Percentiles rank a stretch among this genome's conserved stretches.
Conservation (phyloP, 805 yeast species). For the Wickerhamomyces sydowiorum region DNA sequence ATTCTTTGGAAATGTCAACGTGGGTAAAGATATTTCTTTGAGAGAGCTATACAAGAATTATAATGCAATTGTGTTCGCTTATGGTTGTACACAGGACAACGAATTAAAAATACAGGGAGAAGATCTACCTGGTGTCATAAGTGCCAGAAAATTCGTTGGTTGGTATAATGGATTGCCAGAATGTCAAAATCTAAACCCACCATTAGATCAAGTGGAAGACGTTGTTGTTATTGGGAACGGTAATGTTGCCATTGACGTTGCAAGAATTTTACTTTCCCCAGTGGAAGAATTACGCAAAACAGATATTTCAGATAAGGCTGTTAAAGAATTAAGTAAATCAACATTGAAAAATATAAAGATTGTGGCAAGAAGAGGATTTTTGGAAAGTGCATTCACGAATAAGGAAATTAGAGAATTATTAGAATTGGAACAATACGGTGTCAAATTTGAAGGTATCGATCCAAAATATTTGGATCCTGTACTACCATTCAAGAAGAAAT, state of each 20-base stretch:
- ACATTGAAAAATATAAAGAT: constrained; percentile 61
- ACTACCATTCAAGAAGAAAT: constrained; percentile 23
- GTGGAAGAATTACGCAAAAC: constrained; percentile 55
- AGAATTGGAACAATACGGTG: constrained; percentile 47
- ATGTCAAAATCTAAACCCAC: constrained; percentile 41
- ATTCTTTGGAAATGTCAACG: constrained; percentile 65
- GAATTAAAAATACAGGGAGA: constrained; percentile 52
- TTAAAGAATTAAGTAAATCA: constrained; percentile 43
- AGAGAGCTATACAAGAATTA: constrained; percentile 46
- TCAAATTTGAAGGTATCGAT: constrained; percentile 41
- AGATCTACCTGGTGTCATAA: constrained; percentile 55
- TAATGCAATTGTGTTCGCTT: constrained; percentile 72
- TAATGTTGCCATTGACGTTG: constrained; percentile 90
- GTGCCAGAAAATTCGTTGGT: constrained; percentile 83
- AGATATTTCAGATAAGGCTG: constrained; percentile 65
- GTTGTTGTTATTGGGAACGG: constrained; percentile 95
- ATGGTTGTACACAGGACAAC: constrained; percentile 70
- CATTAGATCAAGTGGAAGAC: constrained; percentile 51
- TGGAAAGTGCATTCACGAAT: constrained; percentile 85
- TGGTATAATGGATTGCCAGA: constrained; percentile 95
- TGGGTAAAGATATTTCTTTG: constrained; percentile 61
- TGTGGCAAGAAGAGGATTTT: constrained; percentile 80
- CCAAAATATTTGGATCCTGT: constrained; percentile 25
- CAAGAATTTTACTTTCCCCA: constrained; percentile 67
- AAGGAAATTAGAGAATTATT: constrained; percentile 86